Evolutionary conservation across 2,329 filamentous ascomycete species (phyloP), one percentile per base, ranked within the genome.

Genomic region (Colletotrichum sp.): DNA sequence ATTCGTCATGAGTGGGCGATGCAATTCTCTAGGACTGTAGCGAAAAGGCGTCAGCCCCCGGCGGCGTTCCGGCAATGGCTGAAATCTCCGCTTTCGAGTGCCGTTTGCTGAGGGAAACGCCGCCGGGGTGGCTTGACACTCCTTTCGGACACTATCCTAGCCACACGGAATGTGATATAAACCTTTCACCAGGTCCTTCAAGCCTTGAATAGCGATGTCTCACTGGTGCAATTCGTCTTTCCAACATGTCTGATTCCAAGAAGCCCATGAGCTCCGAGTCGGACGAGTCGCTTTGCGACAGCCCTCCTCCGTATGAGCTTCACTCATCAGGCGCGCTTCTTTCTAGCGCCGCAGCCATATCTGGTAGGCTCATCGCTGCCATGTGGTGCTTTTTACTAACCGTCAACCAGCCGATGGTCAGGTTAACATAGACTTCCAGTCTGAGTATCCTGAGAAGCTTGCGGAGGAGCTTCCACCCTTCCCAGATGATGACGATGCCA

Each of bases 281-380:
- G 18, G 48, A 30, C 13, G 62, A 71, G 24, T 67, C 26, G 2
- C 10, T 67, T 6, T 36, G 24, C 24, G n/a, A 48, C 13, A 24
- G 16, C 24, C 59, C 74, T 5, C 65, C 69, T 12, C 63, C 69
- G 0, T 72, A 73, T 24, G 74, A 76, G 52, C 28, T 73, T 34
- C 74, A 69, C 30, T 76, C 70, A 12, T 63, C 70, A 5, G 74
- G 74, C 14, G n/a, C 48, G 3, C 48, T 76, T 5, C 52, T 70
- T 5, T 72, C 70, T 18, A 73, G 74, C 30, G 59, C 36, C 4
- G n/a, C 52, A 21, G n/a, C 63, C 26, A 62, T 62, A 62, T 62
- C 59, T 7, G 14, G 59, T 62, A 32, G 9, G 58, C 7, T 12
- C 16, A 7, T 12, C 5, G 10, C 7, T 36, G 8, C 18, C 18